Conservation (phyloP, 2,329 filamentous ascomycete species). For the Acrodontium crateriforme region DNA sequence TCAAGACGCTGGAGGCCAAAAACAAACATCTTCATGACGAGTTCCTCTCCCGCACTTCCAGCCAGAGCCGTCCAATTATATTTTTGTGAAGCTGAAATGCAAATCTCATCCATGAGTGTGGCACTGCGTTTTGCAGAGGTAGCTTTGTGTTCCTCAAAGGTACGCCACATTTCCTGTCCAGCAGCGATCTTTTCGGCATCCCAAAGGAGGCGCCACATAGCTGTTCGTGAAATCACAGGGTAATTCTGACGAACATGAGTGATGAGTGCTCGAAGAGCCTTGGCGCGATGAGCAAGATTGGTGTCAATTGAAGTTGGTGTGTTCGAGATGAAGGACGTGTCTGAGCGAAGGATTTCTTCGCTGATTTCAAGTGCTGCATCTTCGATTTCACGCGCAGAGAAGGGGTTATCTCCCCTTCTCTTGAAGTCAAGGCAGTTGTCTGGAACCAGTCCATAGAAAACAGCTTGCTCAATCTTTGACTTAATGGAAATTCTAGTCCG, state of each 20-base stretch:
- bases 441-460: constrained; percentile 69
- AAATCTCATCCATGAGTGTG: constrained; percentile 59
- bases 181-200: constrained; percentile 83
- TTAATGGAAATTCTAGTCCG: constrained; percentile 55
- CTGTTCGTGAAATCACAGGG: constrained; percentile 47
- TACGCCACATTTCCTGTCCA: constrained; percentile 64
- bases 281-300: constrained; percentile 59
- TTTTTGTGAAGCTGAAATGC: constrained; percentile 62
- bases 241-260: constrained; percentile 54
- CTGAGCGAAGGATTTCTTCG: constrained; percentile 65
- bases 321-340: constrained; percentile 58
- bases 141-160: constrained; percentile 55
- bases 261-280: constrained; percentile 63
- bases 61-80: constrained; percentile 55
- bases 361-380: constrained; percentile 67
- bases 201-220: constrained; percentile 71
- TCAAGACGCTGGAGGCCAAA: constrained; percentile 18
- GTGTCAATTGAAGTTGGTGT: constrained; percentile 61
- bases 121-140: constrained; percentile 41
- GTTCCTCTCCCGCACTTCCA: constrained; percentile 58
- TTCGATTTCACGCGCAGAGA: constrained; percentile 56
- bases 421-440: constrained; percentile 83
- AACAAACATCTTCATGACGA: constrained; percentile 76
- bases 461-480: constrained; percentile 82
- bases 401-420: constrained; percentile 47